phyloP scores from a whole-genome alignment of 225 moss, liverwort and hornwort genomes.

The Anthoceros angustus region DNA sequence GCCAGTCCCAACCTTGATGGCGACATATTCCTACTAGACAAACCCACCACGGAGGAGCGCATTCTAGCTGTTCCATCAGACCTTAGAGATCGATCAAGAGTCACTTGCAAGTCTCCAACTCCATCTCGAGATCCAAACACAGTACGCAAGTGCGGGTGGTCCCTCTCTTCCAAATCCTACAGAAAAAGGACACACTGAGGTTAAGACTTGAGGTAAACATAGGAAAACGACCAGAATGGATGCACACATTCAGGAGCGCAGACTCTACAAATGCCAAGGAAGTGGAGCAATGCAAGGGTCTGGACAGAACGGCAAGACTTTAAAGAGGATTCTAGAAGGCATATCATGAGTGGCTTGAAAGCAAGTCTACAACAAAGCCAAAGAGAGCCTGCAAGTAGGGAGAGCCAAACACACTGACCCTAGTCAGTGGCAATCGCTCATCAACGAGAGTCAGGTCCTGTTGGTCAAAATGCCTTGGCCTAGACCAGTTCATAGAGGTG shows the following conservation, averaged over 20 bases:
- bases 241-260: too few species aligned
- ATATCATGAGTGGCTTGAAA: too few species aligned
- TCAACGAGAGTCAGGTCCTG: neutral
- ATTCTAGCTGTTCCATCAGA: neutral
- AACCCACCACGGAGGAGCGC: neutral
- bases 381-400: neutral
- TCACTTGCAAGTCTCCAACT: neutral
- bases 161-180: constrained; percentile 81
- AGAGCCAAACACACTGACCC: neutral
- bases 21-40: neutral
- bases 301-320: too few species aligned
- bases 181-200: neutral
- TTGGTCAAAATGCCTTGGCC: neutral
- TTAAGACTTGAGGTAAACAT: too few species aligned
- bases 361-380: too few species aligned
- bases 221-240: too few species aligned
- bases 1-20: neutral
- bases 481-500: neutral
- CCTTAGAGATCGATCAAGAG: neutral
- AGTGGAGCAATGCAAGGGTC: too few species aligned
- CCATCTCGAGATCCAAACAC: neutral
- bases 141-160: neutral
- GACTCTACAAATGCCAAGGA: too few species aligned
- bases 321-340: too few species aligned
- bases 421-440: neutral